A percentile compares a stretch with the other conserved stretches of the same genome.
Evolutionary conservation across 225 moss, liverwort and hornwort species (phyloP).

Genomic region (Thuidium tamariscinum): DNA sequence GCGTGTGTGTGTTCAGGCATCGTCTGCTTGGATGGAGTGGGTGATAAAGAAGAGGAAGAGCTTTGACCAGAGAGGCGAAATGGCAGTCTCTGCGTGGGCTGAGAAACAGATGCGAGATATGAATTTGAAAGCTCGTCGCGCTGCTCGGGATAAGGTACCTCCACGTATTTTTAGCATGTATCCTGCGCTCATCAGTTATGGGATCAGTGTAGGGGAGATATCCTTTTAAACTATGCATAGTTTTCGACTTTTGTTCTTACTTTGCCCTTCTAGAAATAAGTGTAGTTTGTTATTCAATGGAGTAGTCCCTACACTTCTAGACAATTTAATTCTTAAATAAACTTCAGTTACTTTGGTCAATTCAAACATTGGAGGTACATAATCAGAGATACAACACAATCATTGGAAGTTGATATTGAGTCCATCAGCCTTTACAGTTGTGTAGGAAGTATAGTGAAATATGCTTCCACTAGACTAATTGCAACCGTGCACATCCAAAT

Average conservation of each 20-base stretch:
- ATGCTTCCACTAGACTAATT: neutral
- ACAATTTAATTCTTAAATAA: neutral
- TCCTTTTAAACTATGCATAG: neutral
- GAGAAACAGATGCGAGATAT: conserved; percentile 94
- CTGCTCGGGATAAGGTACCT: conserved; percentile 69
- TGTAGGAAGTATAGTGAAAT: neutral
- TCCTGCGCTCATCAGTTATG: neutral
- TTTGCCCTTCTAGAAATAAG: neutral
- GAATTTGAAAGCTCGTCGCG: conserved; percentile 87
- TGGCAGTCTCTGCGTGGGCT: conserved; percentile 97
- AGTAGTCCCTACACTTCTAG: neutral
- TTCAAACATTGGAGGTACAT: too few relatives aligned
- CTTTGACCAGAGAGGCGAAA: conserved; percentile 93
- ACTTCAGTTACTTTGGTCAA: neutral
- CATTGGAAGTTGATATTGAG: neutral
- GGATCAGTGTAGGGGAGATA: neutral
- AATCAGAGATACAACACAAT: neutral
- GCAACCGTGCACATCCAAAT: neutral
- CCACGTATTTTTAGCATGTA: neutral
- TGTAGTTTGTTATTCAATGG: neutral
- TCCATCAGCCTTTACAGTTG: neutral
- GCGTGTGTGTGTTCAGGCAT: conserved; percentile 48
- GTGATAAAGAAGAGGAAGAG: conserved; percentile 94
- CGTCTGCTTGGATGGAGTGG: conserved; percentile 99
- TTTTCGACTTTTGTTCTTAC: neutral